Percentiles rank a stretch among this genome's conserved stretches.
phyloP scores from a whole-genome alignment of 441 rosid species.

The Populus hybrid region DNA sequence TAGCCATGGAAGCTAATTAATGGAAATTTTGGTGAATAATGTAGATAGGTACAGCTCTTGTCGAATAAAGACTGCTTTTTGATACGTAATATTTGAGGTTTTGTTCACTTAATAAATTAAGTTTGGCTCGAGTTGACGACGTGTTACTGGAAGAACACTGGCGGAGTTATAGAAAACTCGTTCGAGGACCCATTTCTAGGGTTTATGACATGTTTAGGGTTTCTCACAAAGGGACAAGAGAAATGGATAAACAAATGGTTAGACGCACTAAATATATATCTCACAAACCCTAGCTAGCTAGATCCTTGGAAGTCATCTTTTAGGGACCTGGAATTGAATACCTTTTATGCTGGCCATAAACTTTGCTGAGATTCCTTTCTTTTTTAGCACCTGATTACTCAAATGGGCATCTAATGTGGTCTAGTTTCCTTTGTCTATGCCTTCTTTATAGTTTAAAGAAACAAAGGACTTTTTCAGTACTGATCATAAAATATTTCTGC shows the following conservation, averaged over 20 bases:
- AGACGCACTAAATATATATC: not conserved
- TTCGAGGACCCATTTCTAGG: not conserved
- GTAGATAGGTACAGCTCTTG: not conserved
- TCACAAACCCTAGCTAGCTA: slow-evolving; percentile 6
- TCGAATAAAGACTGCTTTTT: not conserved
- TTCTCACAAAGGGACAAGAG: not conserved
- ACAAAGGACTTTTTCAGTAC: not conserved
- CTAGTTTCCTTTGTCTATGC: not conserved
- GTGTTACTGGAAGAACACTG: not conserved
- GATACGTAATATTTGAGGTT: not conserved
- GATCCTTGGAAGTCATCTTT: slow-evolving; percentile 4
- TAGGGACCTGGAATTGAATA: not conserved
- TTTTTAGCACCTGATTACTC: not conserved
- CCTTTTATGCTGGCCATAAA: not conserved
- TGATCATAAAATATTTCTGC: not conserved
- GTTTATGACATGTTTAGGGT: slow-evolving; percentile 5
- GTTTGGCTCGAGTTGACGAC: not conserved
- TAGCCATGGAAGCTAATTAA: not conserved
- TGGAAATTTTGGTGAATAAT: not conserved
- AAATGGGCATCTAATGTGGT: not conserved
- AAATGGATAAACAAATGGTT: not conserved
- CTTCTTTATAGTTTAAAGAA: not conserved
- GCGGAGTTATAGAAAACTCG: not conserved
- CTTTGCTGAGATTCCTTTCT: not conserved
- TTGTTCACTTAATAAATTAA: not conserved